These are phyloP conservation scores for Tubosaeta sp. DNA, from an alignment of 768 basidiomycete genomes.

Conservation along the genomic window DNA sequence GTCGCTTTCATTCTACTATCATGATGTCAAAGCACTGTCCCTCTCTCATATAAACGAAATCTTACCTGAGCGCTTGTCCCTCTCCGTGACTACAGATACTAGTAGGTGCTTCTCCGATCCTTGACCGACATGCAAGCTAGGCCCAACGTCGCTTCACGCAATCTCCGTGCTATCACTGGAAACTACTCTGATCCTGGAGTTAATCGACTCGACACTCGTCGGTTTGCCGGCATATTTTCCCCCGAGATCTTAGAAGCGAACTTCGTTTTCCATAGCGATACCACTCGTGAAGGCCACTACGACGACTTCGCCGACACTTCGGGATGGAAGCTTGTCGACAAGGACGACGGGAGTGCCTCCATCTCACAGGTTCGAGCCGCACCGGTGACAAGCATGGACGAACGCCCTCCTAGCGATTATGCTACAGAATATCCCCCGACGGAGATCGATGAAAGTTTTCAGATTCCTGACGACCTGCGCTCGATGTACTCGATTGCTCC, in stretches of 20 bases:
- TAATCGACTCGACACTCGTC: slow-evolving; percentile 20
- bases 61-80: neutral
- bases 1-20: slow-evolving; percentile 5
- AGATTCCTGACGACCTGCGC: slow-evolving; percentile 20
- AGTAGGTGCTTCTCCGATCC: neutral
- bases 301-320: slow-evolving; percentile 5
- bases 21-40: slow-evolving; percentile 24
- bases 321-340: slow-evolving; percentile 10
- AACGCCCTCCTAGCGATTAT: slow-evolving; percentile 6
- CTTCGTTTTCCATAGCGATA: slow-evolving; percentile 5
- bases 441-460: slow-evolving; percentile 12
- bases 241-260: slow-evolving; percentile 3
- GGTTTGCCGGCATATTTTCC: slow-evolving; percentile 24
- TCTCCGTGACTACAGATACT: neutral
- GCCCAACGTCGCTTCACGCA: slow-evolving; percentile 3
- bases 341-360: neutral
- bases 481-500: slow-evolving; percentile 26
- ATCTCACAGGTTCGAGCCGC: neutral
- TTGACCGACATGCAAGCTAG: slow-evolving; percentile 9
- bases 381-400: slow-evolving; percentile 1
- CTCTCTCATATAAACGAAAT: slow-evolving; percentile 16
- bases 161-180: slow-evolving; percentile 1
- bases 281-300: slow-evolving; percentile 13
- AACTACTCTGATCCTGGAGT: neutral
- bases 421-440: neutral